Evolutionary conservation across 768 basidiomycete genomes (phyloP).

Genomic region (Galerina marginata): DNA sequence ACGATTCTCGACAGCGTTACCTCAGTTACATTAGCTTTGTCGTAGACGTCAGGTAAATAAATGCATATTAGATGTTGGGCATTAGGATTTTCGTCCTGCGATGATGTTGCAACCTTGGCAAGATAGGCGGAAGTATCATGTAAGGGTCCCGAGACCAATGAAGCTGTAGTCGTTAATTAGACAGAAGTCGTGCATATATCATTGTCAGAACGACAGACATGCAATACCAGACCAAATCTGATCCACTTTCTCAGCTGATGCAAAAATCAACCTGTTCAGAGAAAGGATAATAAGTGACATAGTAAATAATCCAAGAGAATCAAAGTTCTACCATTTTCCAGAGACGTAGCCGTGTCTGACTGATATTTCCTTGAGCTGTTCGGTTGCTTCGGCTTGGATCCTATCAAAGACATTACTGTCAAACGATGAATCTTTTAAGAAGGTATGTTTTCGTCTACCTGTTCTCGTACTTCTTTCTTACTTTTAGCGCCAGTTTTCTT

Average conservation of each 20-base stretch:
- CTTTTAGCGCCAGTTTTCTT: conserved; percentile 77
- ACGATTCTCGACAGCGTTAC: conserved; percentile 34
- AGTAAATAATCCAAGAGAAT: background rate
- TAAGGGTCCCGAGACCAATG: conserved; percentile 67
- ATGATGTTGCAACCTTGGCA: conserved; percentile 72
- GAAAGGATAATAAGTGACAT: conserved; percentile 1
- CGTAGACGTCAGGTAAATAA: conserved; percentile 74
- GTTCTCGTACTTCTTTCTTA: conserved; percentile 77
- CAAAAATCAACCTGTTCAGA: conserved; percentile 66
- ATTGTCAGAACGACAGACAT: conserved; percentile 43
- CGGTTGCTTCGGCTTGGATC: conserved; percentile 64
- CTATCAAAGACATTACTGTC: conserved; percentile 28
- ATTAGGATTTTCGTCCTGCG: conserved; percentile 48
- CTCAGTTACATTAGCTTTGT: conserved; percentile 61
- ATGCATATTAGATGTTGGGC: conserved; percentile 73
- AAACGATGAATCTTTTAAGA: background rate
- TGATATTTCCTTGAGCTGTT: conserved; percentile 66
- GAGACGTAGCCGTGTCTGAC: conserved; percentile 53
- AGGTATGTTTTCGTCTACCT: conserved; percentile 42
- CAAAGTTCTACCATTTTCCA: conserved; percentile 69
- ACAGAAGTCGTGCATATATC: background rate
- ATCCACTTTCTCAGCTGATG: conserved; percentile 65
- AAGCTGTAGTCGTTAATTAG: conserved; percentile 43
- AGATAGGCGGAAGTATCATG: conserved; percentile 57
- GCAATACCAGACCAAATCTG: conserved; percentile 66